phyloP scores from a whole-genome alignment of 306 rosid genomes.

The Dalbergia oliveri region DNA sequence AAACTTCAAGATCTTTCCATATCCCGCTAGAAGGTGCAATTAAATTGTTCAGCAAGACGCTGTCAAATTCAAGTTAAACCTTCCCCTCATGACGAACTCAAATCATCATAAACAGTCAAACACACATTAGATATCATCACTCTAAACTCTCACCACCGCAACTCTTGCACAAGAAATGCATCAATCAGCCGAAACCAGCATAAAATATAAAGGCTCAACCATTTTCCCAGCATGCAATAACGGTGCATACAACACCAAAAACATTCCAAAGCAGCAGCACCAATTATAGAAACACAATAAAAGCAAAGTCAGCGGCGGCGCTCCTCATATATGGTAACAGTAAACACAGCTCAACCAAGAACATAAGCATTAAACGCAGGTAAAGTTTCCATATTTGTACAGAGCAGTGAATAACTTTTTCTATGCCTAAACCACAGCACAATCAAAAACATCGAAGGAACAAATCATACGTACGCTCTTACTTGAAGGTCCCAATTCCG shows the following conservation, averaged over 20 bases:
- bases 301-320: neutral
- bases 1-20: constrained; percentile 13
- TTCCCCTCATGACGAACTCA: neutral
- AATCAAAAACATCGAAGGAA: neutral
- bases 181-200: constrained; percentile 46
- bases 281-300: constrained; percentile 15
- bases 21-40: constrained; percentile 15
- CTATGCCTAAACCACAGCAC: constrained; percentile 12
- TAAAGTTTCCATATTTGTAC: constrained; percentile 2
- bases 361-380: neutral
- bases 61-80: constrained; percentile 32
- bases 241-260: constrained; percentile 16
- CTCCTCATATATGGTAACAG: neutral
- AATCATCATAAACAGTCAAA: constrained; percentile 41
- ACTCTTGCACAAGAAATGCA: constrained; percentile 24
- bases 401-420: constrained; percentile 29
- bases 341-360: constrained; percentile 28
- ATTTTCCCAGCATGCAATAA: constrained; percentile 57
- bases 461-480: constrained; percentile 35
- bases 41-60: neutral
- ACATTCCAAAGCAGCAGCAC: constrained; percentile 33
- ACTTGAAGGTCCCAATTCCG: constrained; percentile 53
- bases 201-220: constrained; percentile 49
- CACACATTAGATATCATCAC: constrained; percentile 5
- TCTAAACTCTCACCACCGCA: constrained; percentile 36